These are phyloP conservation scores for Styphnolobium japonicum DNA, from an alignment of 306 rosid genomes.

Conservation along the genomic window DNA sequence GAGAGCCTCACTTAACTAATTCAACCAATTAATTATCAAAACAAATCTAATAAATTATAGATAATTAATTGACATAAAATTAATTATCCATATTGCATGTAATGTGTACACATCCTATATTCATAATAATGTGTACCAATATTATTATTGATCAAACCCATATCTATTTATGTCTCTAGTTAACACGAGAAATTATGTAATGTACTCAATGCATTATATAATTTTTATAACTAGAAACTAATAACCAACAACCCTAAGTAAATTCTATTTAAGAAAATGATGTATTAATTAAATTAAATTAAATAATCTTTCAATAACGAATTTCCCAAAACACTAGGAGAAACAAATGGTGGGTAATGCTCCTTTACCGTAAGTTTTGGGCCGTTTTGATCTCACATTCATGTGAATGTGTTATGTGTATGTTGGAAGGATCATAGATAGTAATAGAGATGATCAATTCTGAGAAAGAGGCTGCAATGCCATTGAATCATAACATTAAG, in stretches of 20 bases:
- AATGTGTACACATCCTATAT: no score
- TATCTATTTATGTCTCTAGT: no score
- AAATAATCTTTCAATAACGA: not conserved
- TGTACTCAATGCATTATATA: not conserved
- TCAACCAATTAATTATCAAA: no score
- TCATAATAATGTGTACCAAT: no score
- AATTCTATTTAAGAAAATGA: not conserved
- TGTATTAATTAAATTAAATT: not conserved
- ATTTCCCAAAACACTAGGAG: slow-evolving; percentile 29
- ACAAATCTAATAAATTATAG: no score
- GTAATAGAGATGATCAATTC: slow-evolving; percentile 3
- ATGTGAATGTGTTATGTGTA: not conserved
- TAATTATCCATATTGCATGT: no score
- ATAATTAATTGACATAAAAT: no score
- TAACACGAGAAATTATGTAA: not conserved
- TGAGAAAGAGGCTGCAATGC: not conserved
- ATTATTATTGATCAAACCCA: no score
- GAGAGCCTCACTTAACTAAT: no score
- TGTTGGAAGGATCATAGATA: slow-evolving; percentile 2
- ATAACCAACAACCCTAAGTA: not conserved
- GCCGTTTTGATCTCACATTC: not conserved
- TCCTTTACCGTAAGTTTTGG: not conserved
- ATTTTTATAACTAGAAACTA: not conserved
- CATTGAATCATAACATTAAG: not conserved
- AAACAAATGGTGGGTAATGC: not conserved